Evolutionary conservation across 208 protist genomes (phyloP).

Genomic region (Leishmania guyanensis): DNA sequence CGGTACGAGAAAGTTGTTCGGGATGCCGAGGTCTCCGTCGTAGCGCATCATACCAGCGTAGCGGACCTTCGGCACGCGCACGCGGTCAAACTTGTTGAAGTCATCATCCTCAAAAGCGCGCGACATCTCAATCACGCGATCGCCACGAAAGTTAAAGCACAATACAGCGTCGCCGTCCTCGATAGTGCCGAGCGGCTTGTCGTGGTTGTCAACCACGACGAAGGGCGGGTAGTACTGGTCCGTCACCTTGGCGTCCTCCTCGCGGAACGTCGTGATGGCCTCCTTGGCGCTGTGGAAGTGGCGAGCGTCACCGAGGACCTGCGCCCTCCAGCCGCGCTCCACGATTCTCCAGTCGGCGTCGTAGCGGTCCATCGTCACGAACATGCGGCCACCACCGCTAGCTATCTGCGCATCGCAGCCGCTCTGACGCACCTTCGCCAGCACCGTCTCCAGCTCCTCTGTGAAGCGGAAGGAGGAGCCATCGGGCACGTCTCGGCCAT

Average conservation of each 20-base stretch:
- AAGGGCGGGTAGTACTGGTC: constrained; percentile 96
- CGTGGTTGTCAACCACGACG: constrained; percentile 68
- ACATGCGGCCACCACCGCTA: constrained; percentile 95
- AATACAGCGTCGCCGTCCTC: constrained; percentile 94
- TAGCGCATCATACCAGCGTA: constrained; percentile 97
- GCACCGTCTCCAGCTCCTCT: constrained; percentile 86
- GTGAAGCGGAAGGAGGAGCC: constrained; percentile 92
- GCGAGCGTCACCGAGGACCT: constrained; percentile 93
- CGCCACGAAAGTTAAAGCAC: constrained; percentile 96
- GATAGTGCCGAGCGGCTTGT: constrained; percentile 88
- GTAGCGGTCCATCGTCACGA: constrained; percentile 97
- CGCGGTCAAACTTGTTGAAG: constrained; percentile 93
- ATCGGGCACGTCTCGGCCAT: constrained; percentile 95
- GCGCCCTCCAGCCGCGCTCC: constrained; percentile 92
- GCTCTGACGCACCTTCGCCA: constrained; percentile 66
- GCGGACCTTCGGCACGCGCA: constrained; percentile 89
- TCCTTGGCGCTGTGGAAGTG: constrained; percentile 84
- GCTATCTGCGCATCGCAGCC: constrained; percentile 91
- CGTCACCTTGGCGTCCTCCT: constrained; percentile 76
- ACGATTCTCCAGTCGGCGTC: constrained; percentile 96
- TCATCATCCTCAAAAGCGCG: constrained; percentile 93
- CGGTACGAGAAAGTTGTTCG: constrained; percentile 94
- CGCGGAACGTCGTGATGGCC: constrained; percentile 89
- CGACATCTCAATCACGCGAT: constrained; percentile 95
- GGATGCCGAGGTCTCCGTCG: constrained; percentile 94